Evolutionary conservation across 129 eudicot genomes (phyloP).

Genomic region (Artemisia argyi): DNA sequence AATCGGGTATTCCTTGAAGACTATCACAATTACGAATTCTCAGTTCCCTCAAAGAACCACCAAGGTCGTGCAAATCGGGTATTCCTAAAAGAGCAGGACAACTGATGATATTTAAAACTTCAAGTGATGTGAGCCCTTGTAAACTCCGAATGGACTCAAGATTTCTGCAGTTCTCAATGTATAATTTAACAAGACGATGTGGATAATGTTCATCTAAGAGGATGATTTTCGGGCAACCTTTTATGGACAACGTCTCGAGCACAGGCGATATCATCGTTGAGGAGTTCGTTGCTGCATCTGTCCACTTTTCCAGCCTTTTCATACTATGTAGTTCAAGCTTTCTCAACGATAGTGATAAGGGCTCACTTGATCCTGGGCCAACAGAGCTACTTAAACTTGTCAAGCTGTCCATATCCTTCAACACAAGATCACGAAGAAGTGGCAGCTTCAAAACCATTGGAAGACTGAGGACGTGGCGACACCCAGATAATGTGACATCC

Average conservation of each 20-base stretch:
- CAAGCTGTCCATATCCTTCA: background rate
- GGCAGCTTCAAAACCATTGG: background rate
- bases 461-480: too few relatives aligned
- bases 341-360: background rate
- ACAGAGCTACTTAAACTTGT: background rate
- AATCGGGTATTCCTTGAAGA: too few relatives aligned
- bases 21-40: too few relatives aligned
- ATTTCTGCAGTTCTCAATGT: too few relatives aligned
- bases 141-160: too few relatives aligned
- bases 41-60: too few relatives aligned
- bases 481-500: too few relatives aligned
- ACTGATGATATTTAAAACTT: too few relatives aligned
- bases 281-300: background rate
- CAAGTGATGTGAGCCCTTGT: too few relatives aligned
- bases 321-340: background rate
- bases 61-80: too few relatives aligned
- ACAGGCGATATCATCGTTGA: background rate
- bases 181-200: too few relatives aligned
- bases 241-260: background rate
- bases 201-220: background rate
- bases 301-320: constrained; percentile 1
- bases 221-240: background rate
- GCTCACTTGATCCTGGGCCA: background rate
- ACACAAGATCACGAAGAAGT: background rate
- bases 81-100: background rate